A percentile compares a stretch with the other conserved stretches of the same genome.
phyloP scores from a whole-genome alignment of 75 land plant genomes.

The Picea sitchensis region DNA sequence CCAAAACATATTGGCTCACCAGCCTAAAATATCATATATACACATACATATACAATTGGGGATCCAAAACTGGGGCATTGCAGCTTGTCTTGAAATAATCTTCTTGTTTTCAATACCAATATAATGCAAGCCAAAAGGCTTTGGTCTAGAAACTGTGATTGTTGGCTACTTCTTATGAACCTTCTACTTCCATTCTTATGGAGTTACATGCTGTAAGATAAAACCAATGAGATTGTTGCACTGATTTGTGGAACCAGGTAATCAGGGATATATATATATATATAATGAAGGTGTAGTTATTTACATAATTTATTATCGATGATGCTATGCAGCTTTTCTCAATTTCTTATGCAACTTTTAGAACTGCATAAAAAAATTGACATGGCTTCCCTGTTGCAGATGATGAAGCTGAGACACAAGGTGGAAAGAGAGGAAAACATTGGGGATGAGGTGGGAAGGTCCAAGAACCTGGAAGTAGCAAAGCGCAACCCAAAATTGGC shows the following conservation, averaged over 20 bases:
- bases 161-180: background rate
- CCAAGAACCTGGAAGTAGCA: conserved; percentile 75
- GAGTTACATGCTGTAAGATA: background rate
- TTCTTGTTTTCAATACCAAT: no score
- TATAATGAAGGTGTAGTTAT: background rate
- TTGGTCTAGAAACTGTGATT: background rate
- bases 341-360: background rate
- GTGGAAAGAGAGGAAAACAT: conserved; percentile 74
- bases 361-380: background rate
- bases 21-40: no score
- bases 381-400: conserved; percentile 29
- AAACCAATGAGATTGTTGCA: background rate
- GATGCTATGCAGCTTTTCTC: background rate
- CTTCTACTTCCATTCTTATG: background rate
- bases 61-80: no score
- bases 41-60: no score
- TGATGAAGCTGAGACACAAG: conserved; percentile 89
- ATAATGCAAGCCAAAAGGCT: no score
- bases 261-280: background rate
- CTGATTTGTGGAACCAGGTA: background rate
- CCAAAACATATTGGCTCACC: no score
- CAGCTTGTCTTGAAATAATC: no score
- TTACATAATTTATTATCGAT: no score
- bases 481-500: conserved; percentile 76
- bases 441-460: conserved; percentile 77